A percentile compares a stretch with the other conserved stretches of the same genome.
These are phyloP conservation scores for Friedmanniomyces simplex DNA, from an alignment of 495 filamentous ascomycete genomes.

Conservation along the genomic window DNA sequence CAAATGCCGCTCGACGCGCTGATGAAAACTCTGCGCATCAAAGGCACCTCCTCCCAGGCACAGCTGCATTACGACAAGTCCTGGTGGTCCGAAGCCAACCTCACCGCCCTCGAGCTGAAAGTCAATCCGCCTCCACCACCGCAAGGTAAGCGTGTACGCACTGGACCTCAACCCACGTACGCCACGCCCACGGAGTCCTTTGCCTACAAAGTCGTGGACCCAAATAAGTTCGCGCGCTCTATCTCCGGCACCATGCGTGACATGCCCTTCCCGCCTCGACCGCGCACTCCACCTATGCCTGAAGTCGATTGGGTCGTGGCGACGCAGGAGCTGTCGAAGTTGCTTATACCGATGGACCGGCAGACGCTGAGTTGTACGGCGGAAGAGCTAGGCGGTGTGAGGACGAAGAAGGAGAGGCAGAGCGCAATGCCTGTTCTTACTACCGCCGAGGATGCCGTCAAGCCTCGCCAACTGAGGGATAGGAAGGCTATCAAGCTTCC, in stretches of 20 bases:
- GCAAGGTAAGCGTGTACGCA: constrained; percentile 42
- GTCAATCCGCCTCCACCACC: constrained; percentile 39
- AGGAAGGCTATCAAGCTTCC: constrained; percentile 47
- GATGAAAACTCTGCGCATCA: constrained; percentile 9
- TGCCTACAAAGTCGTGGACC: constrained; percentile 57
- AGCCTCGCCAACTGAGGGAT: constrained; percentile 61
- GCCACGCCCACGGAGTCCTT: constrained; percentile 68
- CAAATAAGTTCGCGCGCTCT: constrained; percentile 45
- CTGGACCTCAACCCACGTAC: constrained; percentile 52
- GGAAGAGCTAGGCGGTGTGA: constrained; percentile 58
- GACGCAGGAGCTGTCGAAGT: constrained; percentile 65
- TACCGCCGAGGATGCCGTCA: constrained; percentile 29
- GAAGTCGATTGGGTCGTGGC: constrained; percentile 78
- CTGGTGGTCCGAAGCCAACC: constrained; percentile 65
- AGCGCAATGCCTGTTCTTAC: constrained; percentile 28
- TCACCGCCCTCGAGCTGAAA: constrained; percentile 56
- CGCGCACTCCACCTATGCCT: constrained; percentile 55
- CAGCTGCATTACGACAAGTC: constrained; percentile 44
- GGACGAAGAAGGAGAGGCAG: constrained; percentile 48
- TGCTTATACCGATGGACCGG: constrained; percentile 64
- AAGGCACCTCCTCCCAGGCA: neutral
- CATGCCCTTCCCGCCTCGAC: constrained; percentile 23
- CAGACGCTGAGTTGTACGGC: constrained; percentile 62
- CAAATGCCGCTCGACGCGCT: neutral
- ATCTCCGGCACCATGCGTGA: constrained; percentile 32